Evolutionary conservation across 352 stramenopile genomes (phyloP).

Genomic region (Pythium chondricola): DNA sequence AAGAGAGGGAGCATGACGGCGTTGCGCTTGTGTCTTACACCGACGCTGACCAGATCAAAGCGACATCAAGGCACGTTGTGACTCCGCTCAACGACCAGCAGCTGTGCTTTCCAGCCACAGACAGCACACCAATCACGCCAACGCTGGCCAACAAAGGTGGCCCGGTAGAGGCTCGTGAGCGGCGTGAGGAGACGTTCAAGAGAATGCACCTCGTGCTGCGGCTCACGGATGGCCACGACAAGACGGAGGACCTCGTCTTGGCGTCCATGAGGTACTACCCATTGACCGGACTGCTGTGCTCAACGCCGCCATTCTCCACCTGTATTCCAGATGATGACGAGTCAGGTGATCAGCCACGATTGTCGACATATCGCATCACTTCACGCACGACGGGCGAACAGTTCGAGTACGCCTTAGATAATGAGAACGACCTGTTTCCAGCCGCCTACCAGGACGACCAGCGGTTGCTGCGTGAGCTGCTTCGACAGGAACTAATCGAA

Average conservation of each 20-base stretch:
- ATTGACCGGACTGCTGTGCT: constrained; percentile 40
- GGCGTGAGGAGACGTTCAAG: constrained; percentile 45
- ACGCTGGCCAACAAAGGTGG: constrained; percentile 11
- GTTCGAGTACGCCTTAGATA: constrained; percentile 61
- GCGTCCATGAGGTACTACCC: constrained; percentile 46
- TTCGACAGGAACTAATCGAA: constrained; percentile 34
- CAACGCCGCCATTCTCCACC: constrained; percentile 48
- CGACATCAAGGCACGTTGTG: background rate
- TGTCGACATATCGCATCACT: constrained; percentile 42
- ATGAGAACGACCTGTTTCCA: constrained; percentile 44
- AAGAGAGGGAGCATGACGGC: constrained; percentile 1
- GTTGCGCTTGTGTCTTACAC: constrained; percentile 30
- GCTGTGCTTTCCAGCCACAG: no score
- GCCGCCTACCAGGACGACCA: constrained; percentile 31
- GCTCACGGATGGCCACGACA: constrained; percentile 13
- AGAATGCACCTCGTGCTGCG: constrained; percentile 60
- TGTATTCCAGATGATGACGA: constrained; percentile 28
- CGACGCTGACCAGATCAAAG: constrained; percentile 31
- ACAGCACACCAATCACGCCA: background rate
- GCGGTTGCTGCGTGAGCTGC: constrained; percentile 33
- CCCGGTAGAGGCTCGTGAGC: constrained; percentile 25
- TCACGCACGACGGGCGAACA: constrained; percentile 23
- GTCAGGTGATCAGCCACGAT: constrained; percentile 27
- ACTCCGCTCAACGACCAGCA: constrained; percentile 3
- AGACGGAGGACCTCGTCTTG: constrained; percentile 29